These are phyloP conservation scores for Gnetum montanum DNA, from an alignment of 75 land plant species.

Conservation along the genomic window DNA sequence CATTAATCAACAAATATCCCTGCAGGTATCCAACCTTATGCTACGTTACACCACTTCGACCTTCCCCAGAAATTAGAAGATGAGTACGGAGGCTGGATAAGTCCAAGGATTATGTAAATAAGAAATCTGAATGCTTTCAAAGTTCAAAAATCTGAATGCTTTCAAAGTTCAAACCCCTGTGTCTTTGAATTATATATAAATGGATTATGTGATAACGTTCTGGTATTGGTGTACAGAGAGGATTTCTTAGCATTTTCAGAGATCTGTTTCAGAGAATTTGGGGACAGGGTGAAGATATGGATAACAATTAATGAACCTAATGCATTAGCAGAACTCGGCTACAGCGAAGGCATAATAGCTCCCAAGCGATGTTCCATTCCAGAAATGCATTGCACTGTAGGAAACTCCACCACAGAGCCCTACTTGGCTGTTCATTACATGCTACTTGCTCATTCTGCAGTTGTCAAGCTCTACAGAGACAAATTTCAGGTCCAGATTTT, in stretches of 20 bases:
- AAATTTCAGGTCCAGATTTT: slow-evolving; percentile 26
- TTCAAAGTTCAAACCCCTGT: background rate
- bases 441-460: slow-evolving; percentile 40
- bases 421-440: slow-evolving; percentile 41
- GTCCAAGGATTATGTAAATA: slow-evolving; percentile 18
- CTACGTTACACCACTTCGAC: slow-evolving; percentile 25
- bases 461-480: slow-evolving; percentile 30
- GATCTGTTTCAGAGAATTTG: slow-evolving; percentile 1
- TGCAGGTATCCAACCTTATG: slow-evolving; percentile 35
- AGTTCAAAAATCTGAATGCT: background rate
- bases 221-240: background rate
- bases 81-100: slow-evolving; percentile 32
- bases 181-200: background rate
- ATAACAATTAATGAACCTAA: background rate
- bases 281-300: background rate
- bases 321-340: background rate
- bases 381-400: slow-evolving; percentile 20
- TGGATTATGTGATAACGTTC: background rate
- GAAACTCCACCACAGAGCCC: slow-evolving; percentile 44
- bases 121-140: background rate
- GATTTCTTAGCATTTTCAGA: background rate
- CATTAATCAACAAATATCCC: background rate
- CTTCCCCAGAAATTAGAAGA: slow-evolving; percentile 34
- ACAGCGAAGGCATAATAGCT: background rate
- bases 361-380: background rate